phyloP scores from a whole-genome alignment of 257 asterid genomes.

The Verbascum thapsus region DNA sequence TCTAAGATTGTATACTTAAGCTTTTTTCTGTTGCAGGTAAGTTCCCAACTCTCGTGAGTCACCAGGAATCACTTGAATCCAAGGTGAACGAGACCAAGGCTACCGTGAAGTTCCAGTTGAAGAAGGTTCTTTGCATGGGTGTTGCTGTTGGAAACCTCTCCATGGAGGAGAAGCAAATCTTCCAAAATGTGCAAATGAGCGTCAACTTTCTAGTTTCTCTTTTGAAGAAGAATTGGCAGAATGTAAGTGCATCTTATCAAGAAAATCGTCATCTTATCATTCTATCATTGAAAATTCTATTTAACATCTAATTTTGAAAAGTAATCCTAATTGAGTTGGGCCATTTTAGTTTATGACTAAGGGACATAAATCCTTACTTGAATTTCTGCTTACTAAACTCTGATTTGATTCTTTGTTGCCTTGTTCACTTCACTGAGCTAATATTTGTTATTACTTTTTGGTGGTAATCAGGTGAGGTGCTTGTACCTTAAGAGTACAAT shows the following conservation, averaged over 20 bases:
- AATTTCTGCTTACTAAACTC: too few relatives aligned
- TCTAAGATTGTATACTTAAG: not conserved
- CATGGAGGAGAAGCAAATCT: conserved; percentile 63
- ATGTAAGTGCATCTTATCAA: conserved; percentile 32
- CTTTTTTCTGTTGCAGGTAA: conserved; percentile 41
- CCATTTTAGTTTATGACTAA: too few relatives aligned
- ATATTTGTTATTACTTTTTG: not conserved
- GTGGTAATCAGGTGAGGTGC: conserved; percentile 47
- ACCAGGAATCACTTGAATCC: conserved; percentile 57
- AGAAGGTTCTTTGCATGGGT: conserved; percentile 61
- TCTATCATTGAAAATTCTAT: not conserved
- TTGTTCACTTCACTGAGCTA: too few relatives aligned
- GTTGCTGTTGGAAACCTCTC: conserved; percentile 55
- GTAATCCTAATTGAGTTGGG: too few relatives aligned
- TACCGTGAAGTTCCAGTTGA: conserved; percentile 52
- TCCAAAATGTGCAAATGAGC: conserved; percentile 57
- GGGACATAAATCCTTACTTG: too few relatives aligned
- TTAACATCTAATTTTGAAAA: too few relatives aligned
- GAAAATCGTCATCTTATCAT: not conserved
- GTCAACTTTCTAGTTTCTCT: conserved; percentile 56
- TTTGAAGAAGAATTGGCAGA: conserved; percentile 60
- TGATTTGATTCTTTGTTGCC: too few relatives aligned
- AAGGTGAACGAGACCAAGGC: conserved; percentile 62
- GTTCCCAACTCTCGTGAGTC: conserved; percentile 58
- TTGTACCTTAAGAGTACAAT: conserved; percentile 57